A percentile compares a stretch with the other conserved stretches of the same genome.
phyloP scores from a whole-genome alignment of 75 land plant genomes.

The Picea sitchensis region DNA sequence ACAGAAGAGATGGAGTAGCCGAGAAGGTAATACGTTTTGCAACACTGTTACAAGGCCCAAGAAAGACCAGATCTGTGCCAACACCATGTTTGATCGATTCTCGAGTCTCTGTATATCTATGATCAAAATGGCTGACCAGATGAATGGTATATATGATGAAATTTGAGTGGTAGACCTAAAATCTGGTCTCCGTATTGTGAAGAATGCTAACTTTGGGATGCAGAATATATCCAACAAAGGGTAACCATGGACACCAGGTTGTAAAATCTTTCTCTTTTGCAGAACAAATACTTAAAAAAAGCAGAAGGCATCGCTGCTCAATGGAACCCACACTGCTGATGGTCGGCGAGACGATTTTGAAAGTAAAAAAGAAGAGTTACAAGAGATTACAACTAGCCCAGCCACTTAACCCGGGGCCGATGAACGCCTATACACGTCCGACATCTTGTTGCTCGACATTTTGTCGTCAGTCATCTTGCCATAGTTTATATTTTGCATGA shows the following conservation, averaged over 20 bases:
- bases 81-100: conserved; percentile 6
- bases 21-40: conserved; percentile 56
- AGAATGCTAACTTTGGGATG: background rate
- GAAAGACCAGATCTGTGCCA: conserved; percentile 69
- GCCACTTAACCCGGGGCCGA: too few species aligned
- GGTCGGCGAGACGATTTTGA: too few species aligned
- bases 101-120: background rate
- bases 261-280: too few species aligned
- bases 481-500: too few species aligned
- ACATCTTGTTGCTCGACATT: too few species aligned
- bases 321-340: background rate
- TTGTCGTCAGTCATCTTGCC: too few species aligned
- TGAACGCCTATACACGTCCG: too few species aligned
- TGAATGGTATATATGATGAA: background rate
- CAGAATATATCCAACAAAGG: background rate
- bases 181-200: background rate
- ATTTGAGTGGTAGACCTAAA: background rate
- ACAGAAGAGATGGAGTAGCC: conserved; percentile 43
- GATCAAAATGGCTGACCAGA: background rate
- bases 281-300: background rate
- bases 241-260: background rate
- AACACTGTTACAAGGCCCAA: conserved; percentile 72
- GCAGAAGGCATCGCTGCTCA: background rate
- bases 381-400: too few species aligned
- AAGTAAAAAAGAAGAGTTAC: too few species aligned